A percentile compares a stretch with the other conserved stretches of the same genome.
These are phyloP conservation scores for Liquidambar formosana DNA, from an alignment of 164 flowering plant species.

Conservation along the genomic window DNA sequence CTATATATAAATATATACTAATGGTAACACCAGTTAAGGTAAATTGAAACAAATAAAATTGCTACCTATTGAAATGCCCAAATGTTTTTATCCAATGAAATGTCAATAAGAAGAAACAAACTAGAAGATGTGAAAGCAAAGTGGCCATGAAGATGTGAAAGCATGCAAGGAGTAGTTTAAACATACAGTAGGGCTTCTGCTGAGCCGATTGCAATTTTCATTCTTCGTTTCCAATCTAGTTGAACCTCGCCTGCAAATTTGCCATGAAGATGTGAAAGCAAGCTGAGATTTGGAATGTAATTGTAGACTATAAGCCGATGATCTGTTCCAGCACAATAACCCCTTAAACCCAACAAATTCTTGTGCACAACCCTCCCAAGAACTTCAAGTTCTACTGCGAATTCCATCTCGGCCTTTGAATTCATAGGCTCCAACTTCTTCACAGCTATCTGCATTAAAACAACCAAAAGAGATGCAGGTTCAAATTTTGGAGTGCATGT, in stretches of 20 bases:
- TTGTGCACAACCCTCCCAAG: slow-evolving; percentile 74
- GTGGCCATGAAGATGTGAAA: no score
- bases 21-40: no score
- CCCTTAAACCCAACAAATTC: slow-evolving; percentile 67
- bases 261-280: slow-evolving; percentile 73
- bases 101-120: no score
- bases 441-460: slow-evolving; percentile 59
- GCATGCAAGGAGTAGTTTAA: not conserved
- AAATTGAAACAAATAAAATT: no score
- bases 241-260: slow-evolving; percentile 48
- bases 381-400: slow-evolving; percentile 79
- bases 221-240: slow-evolving; percentile 55
- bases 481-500: no score
- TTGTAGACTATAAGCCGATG: slow-evolving; percentile 78
- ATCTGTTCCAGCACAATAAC: slow-evolving; percentile 62
- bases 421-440: slow-evolving; percentile 77
- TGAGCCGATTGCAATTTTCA: slow-evolving; percentile 55
- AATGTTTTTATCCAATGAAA: no score
- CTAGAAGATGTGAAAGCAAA: no score
- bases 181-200: slow-evolving; percentile 62
- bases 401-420: slow-evolving; percentile 81
- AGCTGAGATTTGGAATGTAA: slow-evolving; percentile 78
- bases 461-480: no score
- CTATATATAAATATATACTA: no score
- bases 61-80: no score